Evolutionary conservation across 345 rosid species (phyloP), one percentile per base, ranked within the genome.

Genomic region (Lepidium didymum): DNA sequence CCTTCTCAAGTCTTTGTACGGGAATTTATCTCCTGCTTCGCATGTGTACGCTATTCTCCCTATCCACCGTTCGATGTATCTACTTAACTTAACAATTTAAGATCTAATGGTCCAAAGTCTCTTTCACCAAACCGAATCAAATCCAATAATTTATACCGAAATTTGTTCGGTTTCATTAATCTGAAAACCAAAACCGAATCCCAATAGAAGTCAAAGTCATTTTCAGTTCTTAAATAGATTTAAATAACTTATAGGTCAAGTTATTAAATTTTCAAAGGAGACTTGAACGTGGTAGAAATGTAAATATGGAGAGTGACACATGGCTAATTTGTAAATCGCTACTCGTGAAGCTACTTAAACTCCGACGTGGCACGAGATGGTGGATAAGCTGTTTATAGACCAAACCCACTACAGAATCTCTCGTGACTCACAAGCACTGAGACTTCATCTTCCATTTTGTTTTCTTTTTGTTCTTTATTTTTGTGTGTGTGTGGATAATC

Each of bases 1-100:
- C 62, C 73, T 67, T 18, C 13, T 43, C 33, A 74, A 54, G 69
- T 64, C 44, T 74, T 35, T 61, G 18, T 56, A 70, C 65, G 73
- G 40, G 80, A 27, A 38, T 15, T 36, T 58, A 52, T 61, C 5
- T 1, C n/a, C 34, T 74, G 61, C 43, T 52, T 51, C 37, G 21
- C 61, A 50, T 37, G 46, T 67, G 43, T 51, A 59, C 47, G 19
- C 14, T 27, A 42, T 46, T 1, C 14, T 36, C 19, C 0, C 18
- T 49, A 31, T 33, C 1, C 14, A 68, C 69, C 74, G 54, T 74
- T 15, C 44, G 68, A 67, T 74, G 15, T 10, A 12, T 19, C 3
- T 27, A 52, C 16, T 44, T 61, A 10, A 16, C 40, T 50, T 61
- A 10, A 29, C 33, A 29, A 29, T 6, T 29, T 29, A 29, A 6